Evolutionary conservation across 805 yeast genomes (phyloP).

Genomic region (Sugiyamaella smithiae): DNA sequence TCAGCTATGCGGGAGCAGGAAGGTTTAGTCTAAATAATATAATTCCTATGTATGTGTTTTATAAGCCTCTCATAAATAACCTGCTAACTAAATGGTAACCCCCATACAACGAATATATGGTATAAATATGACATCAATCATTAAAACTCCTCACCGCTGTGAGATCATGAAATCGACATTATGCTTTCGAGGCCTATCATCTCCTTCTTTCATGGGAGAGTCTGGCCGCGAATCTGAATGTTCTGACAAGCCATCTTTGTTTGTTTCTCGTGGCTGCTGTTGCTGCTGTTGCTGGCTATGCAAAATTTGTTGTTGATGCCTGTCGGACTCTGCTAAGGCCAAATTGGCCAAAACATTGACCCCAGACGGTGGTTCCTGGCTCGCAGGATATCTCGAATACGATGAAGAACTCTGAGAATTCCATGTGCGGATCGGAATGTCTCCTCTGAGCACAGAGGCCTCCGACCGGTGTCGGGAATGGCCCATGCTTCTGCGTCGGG

Average conservation of each 20-base stretch:
- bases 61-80: not conserved
- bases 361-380: constrained; percentile 17
- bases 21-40: not conserved
- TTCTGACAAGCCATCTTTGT: constrained; percentile 2
- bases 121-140: constrained; percentile 3
- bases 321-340: constrained; percentile 17
- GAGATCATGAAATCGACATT: constrained; percentile 27
- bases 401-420: constrained; percentile 7
- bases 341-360: constrained; percentile 18
- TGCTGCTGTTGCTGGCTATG: constrained; percentile 1
- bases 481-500: constrained; percentile 18
- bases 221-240: constrained; percentile 9
- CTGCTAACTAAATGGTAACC: not conserved
- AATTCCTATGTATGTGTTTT: not conserved
- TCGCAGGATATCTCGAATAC: constrained; percentile 1
- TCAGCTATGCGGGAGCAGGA: not conserved
- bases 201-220: constrained; percentile 3
- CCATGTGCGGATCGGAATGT: constrained; percentile 11
- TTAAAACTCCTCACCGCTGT: constrained; percentile 4
- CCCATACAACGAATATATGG: not conserved
- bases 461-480: constrained; percentile 26
- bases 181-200: constrained; percentile 22
- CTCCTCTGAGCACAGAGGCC: constrained; percentile 20
- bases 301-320: constrained; percentile 1
- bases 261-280: constrained; percentile 6